Conservation (phyloP, 2,329 filamentous ascomycete species). For the Sporothrix mexicana region DNA sequence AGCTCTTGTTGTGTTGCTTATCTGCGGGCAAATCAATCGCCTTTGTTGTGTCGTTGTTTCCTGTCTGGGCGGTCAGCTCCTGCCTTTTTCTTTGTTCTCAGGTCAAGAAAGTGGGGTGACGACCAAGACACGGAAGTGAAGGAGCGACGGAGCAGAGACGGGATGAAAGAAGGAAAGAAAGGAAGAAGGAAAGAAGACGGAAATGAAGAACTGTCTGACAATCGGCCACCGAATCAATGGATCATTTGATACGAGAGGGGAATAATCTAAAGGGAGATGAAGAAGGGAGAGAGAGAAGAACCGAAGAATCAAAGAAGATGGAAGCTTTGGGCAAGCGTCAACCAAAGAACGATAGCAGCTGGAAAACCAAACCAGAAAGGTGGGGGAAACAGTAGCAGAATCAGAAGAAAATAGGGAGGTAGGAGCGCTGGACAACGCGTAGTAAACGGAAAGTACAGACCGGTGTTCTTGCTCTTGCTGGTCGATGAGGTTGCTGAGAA, state of each 20-base stretch:
- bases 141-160: neutral
- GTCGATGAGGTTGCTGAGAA: conserved; percentile 1
- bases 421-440: neutral
- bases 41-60: conserved; percentile 24
- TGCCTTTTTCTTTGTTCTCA: conserved; percentile 31
- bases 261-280: neutral
- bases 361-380: neutral
- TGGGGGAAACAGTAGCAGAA: neutral
- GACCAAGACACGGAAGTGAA: conserved; percentile 18
- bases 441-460: neutral
- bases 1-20: conserved; percentile 20
- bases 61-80: conserved; percentile 17
- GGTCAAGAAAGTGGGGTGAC: conserved; percentile 21
- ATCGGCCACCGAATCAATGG: neutral
- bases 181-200: neutral
- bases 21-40: conserved; percentile 17
- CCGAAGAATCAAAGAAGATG: neutral
- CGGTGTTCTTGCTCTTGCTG: neutral
- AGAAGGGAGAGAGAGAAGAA: neutral
- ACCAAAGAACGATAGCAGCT: conserved; percentile 11
- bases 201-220: neutral
- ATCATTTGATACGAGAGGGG: neutral
- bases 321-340: conserved; percentile 34
- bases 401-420: neutral
- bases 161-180: neutral